Evolutionary conservation across 805 yeast species (phyloP), one percentile per base, ranked within the genome.

Genomic region (Yamadazyma nakazawae): DNA sequence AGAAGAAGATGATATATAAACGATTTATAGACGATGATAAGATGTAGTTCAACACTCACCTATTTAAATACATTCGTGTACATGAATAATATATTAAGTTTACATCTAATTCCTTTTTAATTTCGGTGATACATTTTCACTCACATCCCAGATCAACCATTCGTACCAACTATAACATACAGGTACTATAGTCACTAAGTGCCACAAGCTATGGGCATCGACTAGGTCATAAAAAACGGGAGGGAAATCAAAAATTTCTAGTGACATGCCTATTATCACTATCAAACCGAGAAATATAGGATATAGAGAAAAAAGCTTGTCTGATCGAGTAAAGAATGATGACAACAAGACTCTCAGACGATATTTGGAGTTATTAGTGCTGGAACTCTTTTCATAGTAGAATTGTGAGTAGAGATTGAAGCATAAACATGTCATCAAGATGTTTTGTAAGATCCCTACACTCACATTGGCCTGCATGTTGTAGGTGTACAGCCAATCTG

Each of bases 191-290:
- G 99, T 94, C 13, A 88, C 82, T 24, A 86, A 74, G 63, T 94
- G 99, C 99, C 99, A 94, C 37, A 94, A 62, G 0, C 97, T 82
- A 63, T 94, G 99, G 0, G 98, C 96, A 67, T 94, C 99, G 0
- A 94, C 56, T 34, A 87, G 74, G 54, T 76, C 85, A 30, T 28
- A 30, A 46, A 50, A 63, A 34, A 85, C 61, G 13, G 87, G 94
- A 4, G 95, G 79, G 62, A 94, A 94, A 65, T 92, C 99, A 64
- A 90, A 86, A 32, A 92, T 66, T 62, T 92, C 99, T 53, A 92
- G 78, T n/a, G 85, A 74, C 94, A 89, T 88, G 1, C 96, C 97
- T 19, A 77, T 55, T 2, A 79, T 57, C 10, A 91, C 84, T 9
- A 71, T 66, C 5, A 57, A 45, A 40, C 68, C 61, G 36, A 70